Conservation (phyloP, 2,329 filamentous ascomycete species). For the Fusarium annulatum region DNA sequence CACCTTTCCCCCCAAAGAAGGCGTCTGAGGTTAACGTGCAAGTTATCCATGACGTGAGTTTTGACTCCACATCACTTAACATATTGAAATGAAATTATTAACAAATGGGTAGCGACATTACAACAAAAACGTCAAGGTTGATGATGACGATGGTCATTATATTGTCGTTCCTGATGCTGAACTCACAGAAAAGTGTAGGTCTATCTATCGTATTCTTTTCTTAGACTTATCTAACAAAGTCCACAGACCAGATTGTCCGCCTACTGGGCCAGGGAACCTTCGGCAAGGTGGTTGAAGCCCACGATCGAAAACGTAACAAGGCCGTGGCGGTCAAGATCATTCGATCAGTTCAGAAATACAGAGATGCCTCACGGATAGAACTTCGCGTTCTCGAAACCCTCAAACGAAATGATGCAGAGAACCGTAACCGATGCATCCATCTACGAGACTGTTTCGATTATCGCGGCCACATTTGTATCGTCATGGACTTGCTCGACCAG, state of each 20-base stretch:
- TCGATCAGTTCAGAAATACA: conserved; percentile 96
- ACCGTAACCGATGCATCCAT: conserved; percentile 97
- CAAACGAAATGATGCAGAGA: conserved; percentile 88
- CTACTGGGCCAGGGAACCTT: conserved; percentile 97
- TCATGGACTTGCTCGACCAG: conserved; percentile 83
- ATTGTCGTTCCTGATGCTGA: conserved; percentile 89
- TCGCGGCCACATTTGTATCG: conserved; percentile 92
- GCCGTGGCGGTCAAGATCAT: conserved; percentile 97
- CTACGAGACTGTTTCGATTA: conserved; percentile 97
- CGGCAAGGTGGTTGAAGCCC: conserved; percentile 95
- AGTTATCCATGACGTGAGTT: conserved; percentile 71
- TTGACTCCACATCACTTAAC: conserved; percentile 7
- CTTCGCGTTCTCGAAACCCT: conserved; percentile 91
- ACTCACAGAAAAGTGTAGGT: conserved; percentile 89
- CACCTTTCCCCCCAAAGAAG: conserved; percentile 89
- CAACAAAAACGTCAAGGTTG: conserved; percentile 77
- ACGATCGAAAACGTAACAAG: conserved; percentile 80
- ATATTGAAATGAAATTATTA: conserved; percentile 7
- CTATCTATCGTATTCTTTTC: too few relatives aligned
- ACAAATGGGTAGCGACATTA: conserved; percentile 48
- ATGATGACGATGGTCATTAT: conserved; percentile 97
- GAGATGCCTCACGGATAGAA: conserved; percentile 95
- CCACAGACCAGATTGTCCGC: conserved; percentile 83
- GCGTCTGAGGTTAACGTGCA: conserved; percentile 79
- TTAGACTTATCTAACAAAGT: conserved; percentile 35